Evolutionary conservation across 306 rosid genomes (phyloP).

Genomic region (Coriaria nepalensis): DNA sequence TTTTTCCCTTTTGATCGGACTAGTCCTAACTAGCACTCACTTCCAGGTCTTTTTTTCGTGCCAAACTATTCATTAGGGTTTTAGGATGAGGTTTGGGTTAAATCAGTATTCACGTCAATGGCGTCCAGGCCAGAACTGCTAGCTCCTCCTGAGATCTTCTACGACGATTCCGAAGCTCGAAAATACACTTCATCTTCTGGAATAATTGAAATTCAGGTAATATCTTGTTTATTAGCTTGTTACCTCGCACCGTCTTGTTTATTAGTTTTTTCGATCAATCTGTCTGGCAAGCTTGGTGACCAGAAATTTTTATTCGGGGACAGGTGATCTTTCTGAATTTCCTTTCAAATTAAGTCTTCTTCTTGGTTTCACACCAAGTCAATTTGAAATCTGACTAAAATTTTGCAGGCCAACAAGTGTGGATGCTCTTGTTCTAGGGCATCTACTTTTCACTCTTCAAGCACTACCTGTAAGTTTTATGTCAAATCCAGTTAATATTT

Average conservation of each 20-base stretch:
- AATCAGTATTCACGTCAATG: conserved; percentile 12
- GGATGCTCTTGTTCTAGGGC: conserved; percentile 84
- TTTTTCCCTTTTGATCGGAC: too few species aligned
- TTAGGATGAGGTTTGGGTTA: too few species aligned
- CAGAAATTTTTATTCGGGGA: conserved; percentile 48
- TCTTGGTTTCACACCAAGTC: not conserved
- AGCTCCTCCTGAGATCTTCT: conserved; percentile 96
- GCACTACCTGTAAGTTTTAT: conserved; percentile 77
- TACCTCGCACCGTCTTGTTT: too few species aligned
- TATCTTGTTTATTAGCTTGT: too few species aligned
- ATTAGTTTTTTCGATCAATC: too few species aligned
- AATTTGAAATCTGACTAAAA: too few species aligned
- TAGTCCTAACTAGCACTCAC: too few species aligned
- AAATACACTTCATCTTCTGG: conserved; percentile 89
- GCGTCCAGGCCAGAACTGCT: conserved; percentile 68
- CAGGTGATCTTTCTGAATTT: conserved; percentile 41
- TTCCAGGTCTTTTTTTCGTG: too few species aligned
- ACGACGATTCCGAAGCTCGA: conserved; percentile 70
- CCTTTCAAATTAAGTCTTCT: not conserved
- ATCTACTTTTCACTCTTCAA: conserved; percentile 55
- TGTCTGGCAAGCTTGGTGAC: conserved; percentile 64
- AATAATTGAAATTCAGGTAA: conserved; percentile 66
- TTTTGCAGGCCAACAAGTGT: conserved; percentile 73
- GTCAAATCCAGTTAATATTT: not conserved
- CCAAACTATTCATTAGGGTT: too few species aligned